These are phyloP conservation scores for Vararia minispora DNA, from an alignment of 768 basidiomycete genomes.

Conservation along the genomic window DNA sequence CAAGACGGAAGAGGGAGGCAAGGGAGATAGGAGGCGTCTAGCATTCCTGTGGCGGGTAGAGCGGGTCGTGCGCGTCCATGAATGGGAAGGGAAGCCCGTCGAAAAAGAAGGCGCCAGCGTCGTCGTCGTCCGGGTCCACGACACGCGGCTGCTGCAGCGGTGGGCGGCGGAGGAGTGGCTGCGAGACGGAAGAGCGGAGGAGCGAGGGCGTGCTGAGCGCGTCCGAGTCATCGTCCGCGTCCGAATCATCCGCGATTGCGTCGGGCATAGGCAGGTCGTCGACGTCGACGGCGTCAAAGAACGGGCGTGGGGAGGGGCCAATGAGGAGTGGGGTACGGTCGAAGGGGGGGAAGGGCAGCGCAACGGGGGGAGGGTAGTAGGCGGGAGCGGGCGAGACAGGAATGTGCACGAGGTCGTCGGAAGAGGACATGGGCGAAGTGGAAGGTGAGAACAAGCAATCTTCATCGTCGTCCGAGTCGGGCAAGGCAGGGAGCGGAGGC, in stretches of 20 bases:
- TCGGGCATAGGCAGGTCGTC: conserved; percentile 67
- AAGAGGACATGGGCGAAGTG: conserved; percentile 64
- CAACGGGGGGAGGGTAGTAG: conserved; percentile 35
- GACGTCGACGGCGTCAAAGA: conserved; percentile 48
- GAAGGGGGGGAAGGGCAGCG: conserved; percentile 46
- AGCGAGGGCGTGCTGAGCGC: conserved; percentile 47
- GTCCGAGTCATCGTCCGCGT: conserved; percentile 83
- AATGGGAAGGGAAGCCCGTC: too few relatives aligned
- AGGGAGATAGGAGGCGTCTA: too few relatives aligned
- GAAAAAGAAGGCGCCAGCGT: too few relatives aligned
- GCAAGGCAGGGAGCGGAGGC: conserved; percentile 35
- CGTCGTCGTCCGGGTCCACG: too few relatives aligned
- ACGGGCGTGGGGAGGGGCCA: conserved; percentile 50
- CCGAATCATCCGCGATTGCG: conserved; percentile 75
- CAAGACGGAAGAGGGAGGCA: too few relatives aligned
- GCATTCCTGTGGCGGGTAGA: too few relatives aligned
- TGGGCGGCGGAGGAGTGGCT: too few relatives aligned
- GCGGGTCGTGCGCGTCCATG: too few relatives aligned
- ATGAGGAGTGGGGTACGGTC: conserved; percentile 43
- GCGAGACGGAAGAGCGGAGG: conserved; percentile 44
- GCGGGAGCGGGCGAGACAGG: conserved; percentile 37
- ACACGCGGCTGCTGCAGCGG: too few relatives aligned
- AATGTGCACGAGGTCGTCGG: conserved; percentile 57
- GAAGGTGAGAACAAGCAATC: conserved; percentile 44
- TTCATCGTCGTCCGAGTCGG: conserved; percentile 66